Evolutionary conservation across 352 stramenopile species (phyloP), one percentile per base, ranked within the genome.

Genomic region (Pythium phragmiticola): DNA sequence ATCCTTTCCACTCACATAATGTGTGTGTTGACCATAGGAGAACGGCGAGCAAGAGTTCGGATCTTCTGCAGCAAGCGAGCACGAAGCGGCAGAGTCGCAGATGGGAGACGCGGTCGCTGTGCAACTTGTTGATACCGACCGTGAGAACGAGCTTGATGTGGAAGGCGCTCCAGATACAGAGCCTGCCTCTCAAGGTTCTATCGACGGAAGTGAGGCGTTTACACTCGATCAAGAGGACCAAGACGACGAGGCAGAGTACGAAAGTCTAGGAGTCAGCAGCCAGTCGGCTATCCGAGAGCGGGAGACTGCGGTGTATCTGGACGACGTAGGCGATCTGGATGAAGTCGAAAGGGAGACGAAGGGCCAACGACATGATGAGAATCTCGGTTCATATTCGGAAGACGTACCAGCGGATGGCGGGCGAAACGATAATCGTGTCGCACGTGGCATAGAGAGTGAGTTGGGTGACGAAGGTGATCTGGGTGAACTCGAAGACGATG

Each of bases 151-250:
- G 0, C 17, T 26, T 59, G 33, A 55, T 1, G 26, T n/a, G 34
- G 34, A 48, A 46, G 43, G 14, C 16, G 46, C 2, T 8, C 13
- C 30, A 28, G 45, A 63, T 34, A 34, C 46, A 33, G 46, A 56
- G 7, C 33, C 56, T 11, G 9, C 30, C 8, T 63, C 57, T 2
- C 43, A 49, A 48, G 45, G 30, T 11, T 63, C 57, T 5, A 63
- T 56, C 36, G 9, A 48, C 21, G 57, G 46, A 49, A 63, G 46
- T 33, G 57, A 63, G 30, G 57, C 48, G 12, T 57, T 63, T 46
- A 49, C 57, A 8, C 36, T 63, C 12, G 34, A 63, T 14, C 46
- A 50, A 26, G 13, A 46, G 2, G 34, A 50, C 7, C 13, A 63
- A 39, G 45, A 42, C 12, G 45, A 50, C 19, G 57, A 63, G 6